These are phyloP conservation scores for Acacia melanoxylon DNA, from an alignment of 306 rosid genomes.

Conservation along the genomic window DNA sequence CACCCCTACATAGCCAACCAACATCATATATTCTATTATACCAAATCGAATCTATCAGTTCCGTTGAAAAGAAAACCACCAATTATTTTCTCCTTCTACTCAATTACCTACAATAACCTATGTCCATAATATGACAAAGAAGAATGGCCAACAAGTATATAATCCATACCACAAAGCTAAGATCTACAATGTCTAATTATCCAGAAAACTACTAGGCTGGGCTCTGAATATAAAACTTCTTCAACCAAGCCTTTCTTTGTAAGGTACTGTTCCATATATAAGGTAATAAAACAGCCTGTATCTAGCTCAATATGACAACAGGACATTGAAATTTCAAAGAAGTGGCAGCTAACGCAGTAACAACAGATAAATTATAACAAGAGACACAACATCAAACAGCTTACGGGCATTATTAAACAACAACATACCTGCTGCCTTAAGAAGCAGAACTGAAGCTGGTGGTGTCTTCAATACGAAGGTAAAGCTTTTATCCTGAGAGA, in stretches of 20 bases:
- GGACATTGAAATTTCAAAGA: neutral
- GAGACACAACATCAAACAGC: constrained; percentile 32
- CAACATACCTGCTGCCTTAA: constrained; percentile 87
- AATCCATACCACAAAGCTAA: neutral
- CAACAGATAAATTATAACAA: neutral
- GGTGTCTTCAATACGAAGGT: constrained; percentile 94
- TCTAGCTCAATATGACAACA: neutral
- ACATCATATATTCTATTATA: neutral
- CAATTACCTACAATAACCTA: neutral
- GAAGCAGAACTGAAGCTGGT: constrained; percentile 95
- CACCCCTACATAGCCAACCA: constrained; percentile 56
- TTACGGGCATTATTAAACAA: constrained; percentile 16
- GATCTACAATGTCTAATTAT: neutral
- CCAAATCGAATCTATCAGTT: neutral
- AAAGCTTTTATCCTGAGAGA: constrained; percentile 81
- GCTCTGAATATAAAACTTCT: neutral
- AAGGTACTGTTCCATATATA: neutral
- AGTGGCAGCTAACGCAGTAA: neutral
- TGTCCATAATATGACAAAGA: neutral
- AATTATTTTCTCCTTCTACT: neutral
- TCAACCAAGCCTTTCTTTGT: neutral
- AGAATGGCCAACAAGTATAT: neutral
- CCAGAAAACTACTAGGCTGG: neutral
- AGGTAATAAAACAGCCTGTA: neutral
- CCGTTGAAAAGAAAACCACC: neutral